Evolutionary conservation across 495 filamentous ascomycete species (phyloP).

Genomic region (Endocarpon pusillum): DNA sequence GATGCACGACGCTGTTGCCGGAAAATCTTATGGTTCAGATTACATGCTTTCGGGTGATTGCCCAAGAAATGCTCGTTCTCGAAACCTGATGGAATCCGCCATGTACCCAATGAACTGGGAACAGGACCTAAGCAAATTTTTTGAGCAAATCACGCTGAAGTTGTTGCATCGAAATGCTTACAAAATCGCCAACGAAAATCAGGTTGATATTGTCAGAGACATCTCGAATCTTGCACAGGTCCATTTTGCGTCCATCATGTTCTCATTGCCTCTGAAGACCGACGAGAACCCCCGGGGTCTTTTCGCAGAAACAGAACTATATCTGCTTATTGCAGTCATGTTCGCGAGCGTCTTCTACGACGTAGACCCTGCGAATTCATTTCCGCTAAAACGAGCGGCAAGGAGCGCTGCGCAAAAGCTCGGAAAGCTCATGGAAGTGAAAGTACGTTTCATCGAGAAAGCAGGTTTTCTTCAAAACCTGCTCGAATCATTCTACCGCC

Average conservation of each 20-base stretch:
- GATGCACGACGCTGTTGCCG: conserved; percentile 23
- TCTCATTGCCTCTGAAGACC: conserved; percentile 45
- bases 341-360: conserved; percentile 50
- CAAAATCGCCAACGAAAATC: conserved; percentile 33
- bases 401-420: conserved; percentile 38
- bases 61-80: conserved; percentile 26
- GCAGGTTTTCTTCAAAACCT: conserved; percentile 31
- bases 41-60: conserved; percentile 39
- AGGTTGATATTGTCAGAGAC: conserved; percentile 47
- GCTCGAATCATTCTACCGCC: conserved; percentile 24
- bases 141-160: conserved; percentile 32
- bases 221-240: conserved; percentile 43
- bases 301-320: conserved; percentile 41
- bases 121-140: conserved; percentile 31
- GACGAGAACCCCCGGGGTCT: conserved; percentile 38
- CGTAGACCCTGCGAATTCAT: conserved; percentile 44
- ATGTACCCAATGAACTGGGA: conserved; percentile 35
- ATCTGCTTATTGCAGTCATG: conserved; percentile 38
- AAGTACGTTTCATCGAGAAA: conserved; percentile 41
- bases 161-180: conserved; percentile 32
- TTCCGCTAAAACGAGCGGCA: conserved; percentile 39
- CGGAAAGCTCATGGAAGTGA: conserved; percentile 38
- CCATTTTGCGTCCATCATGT: conserved; percentile 43
- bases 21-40: conserved; percentile 25
- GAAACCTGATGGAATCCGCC: conserved; percentile 27